Percentiles rank a stretch among this genome's conserved stretches.
Conservation (phyloP, 352 stramenopile species). For the Phytophthora agathidicida region DNA sequence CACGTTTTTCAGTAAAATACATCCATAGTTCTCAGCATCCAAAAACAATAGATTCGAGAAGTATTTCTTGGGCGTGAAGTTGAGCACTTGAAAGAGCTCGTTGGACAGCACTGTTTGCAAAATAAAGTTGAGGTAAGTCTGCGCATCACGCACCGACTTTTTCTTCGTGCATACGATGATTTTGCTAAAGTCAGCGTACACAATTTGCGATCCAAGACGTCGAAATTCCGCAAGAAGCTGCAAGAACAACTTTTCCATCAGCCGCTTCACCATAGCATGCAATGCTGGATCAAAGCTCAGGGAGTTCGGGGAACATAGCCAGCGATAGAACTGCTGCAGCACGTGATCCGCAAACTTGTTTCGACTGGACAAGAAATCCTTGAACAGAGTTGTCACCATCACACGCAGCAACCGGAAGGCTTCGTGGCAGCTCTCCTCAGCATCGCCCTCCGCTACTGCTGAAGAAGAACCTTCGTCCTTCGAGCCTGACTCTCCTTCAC, state of each 20-base stretch:
- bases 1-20: slow-evolving; percentile 77
- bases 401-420: slow-evolving; percentile 92
- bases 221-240: slow-evolving; percentile 95
- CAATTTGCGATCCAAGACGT: slow-evolving; percentile 93
- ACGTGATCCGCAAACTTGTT: slow-evolving; percentile 95
- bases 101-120: slow-evolving; percentile 90
- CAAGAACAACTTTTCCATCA: slow-evolving; percentile 96
- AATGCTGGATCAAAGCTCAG: slow-evolving; percentile 95
- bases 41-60: slow-evolving; percentile 95
- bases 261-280: slow-evolving; percentile 91
- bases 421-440: slow-evolving; percentile 92
- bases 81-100: slow-evolving; percentile 85
- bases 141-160: slow-evolving; percentile 79
- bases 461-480: slow-evolving; percentile 18
- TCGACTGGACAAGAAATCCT: slow-evolving; percentile 91
- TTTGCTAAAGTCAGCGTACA: slow-evolving; percentile 89
- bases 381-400: slow-evolving; percentile 94
- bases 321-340: slow-evolving; percentile 96
- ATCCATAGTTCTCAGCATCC: slow-evolving; percentile 96
- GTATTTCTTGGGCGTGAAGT: slow-evolving; percentile 79
- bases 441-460: slow-evolving; percentile 47
- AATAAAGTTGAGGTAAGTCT: slow-evolving; percentile 96
- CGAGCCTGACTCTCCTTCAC: slow-evolving; percentile 7
- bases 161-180: slow-evolving; percentile 79
- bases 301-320: slow-evolving; percentile 91